Evolutionary conservation across 2,329 filamentous ascomycete species (phyloP).

Genomic region (Rhynchosporium secalis): DNA sequence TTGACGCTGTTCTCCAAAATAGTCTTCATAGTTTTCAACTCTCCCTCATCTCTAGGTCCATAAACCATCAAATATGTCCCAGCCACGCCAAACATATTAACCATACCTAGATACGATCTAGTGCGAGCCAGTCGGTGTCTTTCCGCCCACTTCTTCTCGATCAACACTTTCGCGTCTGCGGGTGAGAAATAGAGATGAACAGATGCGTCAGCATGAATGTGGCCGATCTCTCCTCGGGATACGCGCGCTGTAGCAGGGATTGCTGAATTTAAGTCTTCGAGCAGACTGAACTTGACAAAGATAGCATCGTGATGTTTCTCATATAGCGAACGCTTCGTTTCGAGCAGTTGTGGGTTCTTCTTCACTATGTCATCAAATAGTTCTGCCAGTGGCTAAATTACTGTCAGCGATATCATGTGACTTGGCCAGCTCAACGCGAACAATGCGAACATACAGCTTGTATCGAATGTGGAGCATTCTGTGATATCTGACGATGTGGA

Average conservation of each 20-base stretch:
- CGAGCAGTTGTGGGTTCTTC: constrained; percentile 3
- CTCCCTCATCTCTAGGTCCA: constrained; percentile 7
- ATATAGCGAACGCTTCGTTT: constrained; percentile 9
- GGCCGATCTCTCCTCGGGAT: constrained; percentile 6
- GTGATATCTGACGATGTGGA: constrained; percentile 10
- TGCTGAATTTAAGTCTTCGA: background rate
- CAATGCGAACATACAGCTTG: background rate
- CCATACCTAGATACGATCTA: background rate
- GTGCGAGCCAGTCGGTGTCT: constrained; percentile 5
- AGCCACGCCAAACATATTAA: background rate
- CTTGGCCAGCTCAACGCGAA: background rate
- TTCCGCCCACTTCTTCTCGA: constrained; percentile 15
- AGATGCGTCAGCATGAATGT: constrained; percentile 9
- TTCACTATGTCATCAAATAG: constrained; percentile 6
- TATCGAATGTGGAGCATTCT: constrained; percentile 7
- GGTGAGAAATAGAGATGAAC: constrained; percentile 13
- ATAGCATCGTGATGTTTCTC: constrained; percentile 12
- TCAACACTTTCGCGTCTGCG: constrained; percentile 7
- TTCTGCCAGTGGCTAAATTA: constrained; percentile 1
- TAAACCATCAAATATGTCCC: constrained; percentile 15
- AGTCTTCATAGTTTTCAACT: constrained; percentile 3
- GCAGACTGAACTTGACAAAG: background rate
- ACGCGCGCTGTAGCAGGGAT: constrained; percentile 3
- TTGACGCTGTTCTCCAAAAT: constrained; percentile 12
- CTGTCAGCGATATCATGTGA: constrained; percentile 11